Conservation (phyloP, 2,329 filamentous ascomycete genomes). For the Esteya vermicola region DNA sequence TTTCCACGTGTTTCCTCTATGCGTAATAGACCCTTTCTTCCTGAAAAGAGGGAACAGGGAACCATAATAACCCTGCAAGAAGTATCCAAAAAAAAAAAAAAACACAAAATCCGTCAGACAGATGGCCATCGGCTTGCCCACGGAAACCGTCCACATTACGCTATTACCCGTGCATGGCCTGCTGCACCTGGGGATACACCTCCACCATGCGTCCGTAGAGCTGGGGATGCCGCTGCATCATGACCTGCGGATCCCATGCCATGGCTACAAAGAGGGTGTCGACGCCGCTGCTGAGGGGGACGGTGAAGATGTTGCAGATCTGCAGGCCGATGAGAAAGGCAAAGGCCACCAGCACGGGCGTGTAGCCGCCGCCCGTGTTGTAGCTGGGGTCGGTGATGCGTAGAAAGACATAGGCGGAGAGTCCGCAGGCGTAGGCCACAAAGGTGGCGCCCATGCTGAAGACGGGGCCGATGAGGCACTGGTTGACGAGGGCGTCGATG, state of each 20-base stretch:
- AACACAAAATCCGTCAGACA: no score
- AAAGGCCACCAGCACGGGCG: conserved; percentile 67
- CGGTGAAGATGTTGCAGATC: conserved; percentile 79
- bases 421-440: conserved; percentile 66
- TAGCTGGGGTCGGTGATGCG: conserved; percentile 68
- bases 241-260: conserved; percentile 54
- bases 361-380: conserved; percentile 54
- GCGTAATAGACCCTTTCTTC: no score
- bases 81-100: no score
- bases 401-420: conserved; percentile 80
- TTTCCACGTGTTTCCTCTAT: no score
- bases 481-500: conserved; percentile 78
- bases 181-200: conserved; percentile 73
- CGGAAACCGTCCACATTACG: no score
- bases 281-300: conserved; percentile 70
- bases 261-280: conserved; percentile 82
- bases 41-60: no score
- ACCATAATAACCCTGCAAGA: no score
- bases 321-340: conserved; percentile 83
- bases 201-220: conserved; percentile 65
- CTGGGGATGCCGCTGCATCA: conserved; percentile 69
- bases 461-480: conserved; percentile 66
- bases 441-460: conserved; percentile 68
- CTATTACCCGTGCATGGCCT: conserved; percentile 58
- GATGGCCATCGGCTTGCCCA: no score